Percentiles rank a stretch among this genome's conserved stretches.
Evolutionary conservation across 1,139 yeast species (phyloP).

Genomic region (Suhomyces wounanorum): DNA sequence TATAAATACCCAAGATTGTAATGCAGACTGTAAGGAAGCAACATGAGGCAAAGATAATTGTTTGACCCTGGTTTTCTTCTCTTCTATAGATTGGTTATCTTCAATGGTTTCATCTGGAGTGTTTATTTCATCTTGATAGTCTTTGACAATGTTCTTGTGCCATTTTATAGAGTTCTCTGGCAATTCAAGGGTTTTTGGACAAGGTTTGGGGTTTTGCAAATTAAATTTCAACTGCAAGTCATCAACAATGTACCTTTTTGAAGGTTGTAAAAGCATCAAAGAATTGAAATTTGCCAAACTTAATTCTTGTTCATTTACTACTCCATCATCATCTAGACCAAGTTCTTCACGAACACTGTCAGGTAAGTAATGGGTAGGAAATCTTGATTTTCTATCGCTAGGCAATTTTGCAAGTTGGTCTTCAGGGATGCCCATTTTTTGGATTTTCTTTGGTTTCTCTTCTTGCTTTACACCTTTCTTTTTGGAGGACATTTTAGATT

Average conservation of each 20-base stretch:
- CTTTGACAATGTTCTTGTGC: conserved; percentile 24
- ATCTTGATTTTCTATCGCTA: conserved; percentile 21
- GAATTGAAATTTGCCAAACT: conserved; percentile 14
- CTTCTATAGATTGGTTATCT: conserved; percentile 5
- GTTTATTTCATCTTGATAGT: conserved; percentile 18
- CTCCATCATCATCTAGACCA: conserved; percentile 20
- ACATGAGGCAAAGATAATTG: conserved; percentile 22
- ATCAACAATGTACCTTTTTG: conserved; percentile 40
- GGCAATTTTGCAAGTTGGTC: conserved; percentile 9
- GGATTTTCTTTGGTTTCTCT: conserved; percentile 3
- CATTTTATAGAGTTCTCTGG: conserved; percentile 36
- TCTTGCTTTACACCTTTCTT: conserved; percentile 10
- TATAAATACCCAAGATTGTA: conserved; percentile 75
- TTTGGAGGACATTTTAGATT: conserved; percentile 4
- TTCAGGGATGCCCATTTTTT: conserved; percentile 5
- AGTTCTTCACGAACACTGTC: conserved; percentile 27
- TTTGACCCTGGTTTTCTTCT: conserved; percentile 17
- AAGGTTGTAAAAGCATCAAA: conserved; percentile 36
- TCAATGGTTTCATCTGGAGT: conserved; percentile 21
- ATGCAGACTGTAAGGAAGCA: conserved; percentile 40
- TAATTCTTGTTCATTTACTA: conserved; percentile 10
- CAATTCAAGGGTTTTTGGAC: conserved; percentile 26
- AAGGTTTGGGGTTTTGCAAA: conserved; percentile 41
- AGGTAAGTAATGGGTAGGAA: conserved; percentile 43
- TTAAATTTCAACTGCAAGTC: conserved; percentile 43